Evolutionary conservation across 176 grass and related monocot species (phyloP), one percentile per base, ranked within the genome.

Genomic region (Oryza longistaminata): DNA sequence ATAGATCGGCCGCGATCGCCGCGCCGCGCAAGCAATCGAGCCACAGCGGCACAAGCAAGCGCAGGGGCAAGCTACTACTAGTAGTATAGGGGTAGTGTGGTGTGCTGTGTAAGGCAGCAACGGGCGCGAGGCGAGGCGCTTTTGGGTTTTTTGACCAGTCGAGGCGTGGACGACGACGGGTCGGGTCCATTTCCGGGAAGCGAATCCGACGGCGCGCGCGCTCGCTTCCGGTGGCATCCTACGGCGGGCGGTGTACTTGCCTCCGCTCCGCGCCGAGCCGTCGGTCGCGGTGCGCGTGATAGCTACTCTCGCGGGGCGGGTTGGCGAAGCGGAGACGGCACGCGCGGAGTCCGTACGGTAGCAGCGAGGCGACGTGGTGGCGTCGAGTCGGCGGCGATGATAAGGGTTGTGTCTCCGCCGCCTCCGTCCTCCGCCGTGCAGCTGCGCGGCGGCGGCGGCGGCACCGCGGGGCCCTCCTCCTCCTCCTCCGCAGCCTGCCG

Each of bases 31-130:
- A 77, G 88, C 78, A 70, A 83, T 66, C 82, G 40, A 65, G 70
- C 81, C 10, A 21, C 11, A 24, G 2, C 15, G 24, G 48, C 6
- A 53, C 58, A 74, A 74, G 71, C 17, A 89, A 84, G 78, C 87
- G 75, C 45, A 61, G 69, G 39, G 27, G 61, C 58, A 78, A 90
- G 68, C 40, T 70, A 77, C 52, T 31, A 31, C 29, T 31, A 31
- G 29, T 66, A 25, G 11, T 60, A 52, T 31, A 13, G 33, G 17
- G 39, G 39, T 64, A 48, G 64, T 52, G 64, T 90, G 67, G 73
- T 70, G 88, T 90, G 88, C 88, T 4, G 75, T 49, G 69, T 17
- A 90, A 90, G 88, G 40, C 84, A 87, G 78, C 60, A 58, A 58
- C n/a, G 43, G 66, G 17, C 42, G 69, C 76, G 64, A 55, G 29